Evolutionary conservation across 75 land plant genomes (phyloP).

Genomic region (Sequoia sempervirens): DNA sequence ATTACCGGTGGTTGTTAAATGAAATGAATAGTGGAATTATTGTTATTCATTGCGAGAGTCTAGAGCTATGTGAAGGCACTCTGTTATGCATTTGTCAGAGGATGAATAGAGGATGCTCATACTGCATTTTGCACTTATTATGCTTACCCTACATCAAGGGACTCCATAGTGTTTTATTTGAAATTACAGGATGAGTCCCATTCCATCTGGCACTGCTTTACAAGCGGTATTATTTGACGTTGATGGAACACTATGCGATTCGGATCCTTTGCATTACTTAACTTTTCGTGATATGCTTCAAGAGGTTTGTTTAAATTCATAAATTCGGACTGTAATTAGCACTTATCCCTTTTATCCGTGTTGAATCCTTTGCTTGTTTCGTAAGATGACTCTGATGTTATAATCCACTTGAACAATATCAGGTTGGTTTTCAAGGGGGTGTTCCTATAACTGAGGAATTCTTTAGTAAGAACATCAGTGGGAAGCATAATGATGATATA

Average conservation of each 20-base stretch:
- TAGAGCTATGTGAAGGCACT: not conserved
- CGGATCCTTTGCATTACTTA: conserved; percentile 71
- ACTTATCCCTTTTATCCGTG: not conserved
- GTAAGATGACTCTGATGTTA: not conserved
- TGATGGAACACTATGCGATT: conserved; percentile 81
- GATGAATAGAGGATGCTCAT: not conserved
- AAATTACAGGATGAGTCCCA: not conserved
- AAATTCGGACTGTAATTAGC: not conserved
- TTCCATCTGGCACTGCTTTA: conserved; percentile 16
- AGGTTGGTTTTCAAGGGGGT: conserved; percentile 88
- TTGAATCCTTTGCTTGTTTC: not conserved
- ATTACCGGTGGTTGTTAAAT: not conserved
- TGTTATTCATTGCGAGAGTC: not conserved
- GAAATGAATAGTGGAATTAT: not conserved
- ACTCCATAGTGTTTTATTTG: not conserved
- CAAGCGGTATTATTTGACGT: conserved; percentile 76
- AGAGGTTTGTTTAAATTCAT: conserved; percentile 39
- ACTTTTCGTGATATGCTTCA: conserved; percentile 78
- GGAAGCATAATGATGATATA: conserved; percentile 66
- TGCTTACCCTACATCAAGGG: too few relatives aligned
- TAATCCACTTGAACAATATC: not conserved
- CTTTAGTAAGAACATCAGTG: conserved; percentile 58
- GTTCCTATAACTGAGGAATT: conserved; percentile 72
- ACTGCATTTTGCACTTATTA: not conserved
- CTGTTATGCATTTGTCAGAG: not conserved